These are phyloP conservation scores for Acer saccharum DNA, from an alignment of 345 rosid genomes.

Conservation along the genomic window DNA sequence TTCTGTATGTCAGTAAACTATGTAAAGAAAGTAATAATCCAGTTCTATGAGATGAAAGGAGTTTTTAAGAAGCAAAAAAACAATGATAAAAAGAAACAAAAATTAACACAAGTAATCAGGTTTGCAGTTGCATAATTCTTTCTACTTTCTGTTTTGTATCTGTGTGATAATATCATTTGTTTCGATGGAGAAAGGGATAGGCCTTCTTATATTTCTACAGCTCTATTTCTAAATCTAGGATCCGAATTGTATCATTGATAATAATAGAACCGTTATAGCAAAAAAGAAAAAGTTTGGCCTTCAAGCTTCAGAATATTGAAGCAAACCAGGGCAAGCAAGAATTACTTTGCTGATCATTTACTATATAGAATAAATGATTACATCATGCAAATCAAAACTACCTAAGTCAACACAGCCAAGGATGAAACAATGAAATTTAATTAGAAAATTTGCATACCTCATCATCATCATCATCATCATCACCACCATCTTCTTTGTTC, in stretches of 20 bases:
- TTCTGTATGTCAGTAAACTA: no score
- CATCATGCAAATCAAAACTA: background rate
- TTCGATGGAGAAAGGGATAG: no score
- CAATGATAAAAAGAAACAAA: background rate
- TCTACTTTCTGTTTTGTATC: no score
- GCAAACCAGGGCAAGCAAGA: background rate
- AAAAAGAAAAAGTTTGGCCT: background rate
- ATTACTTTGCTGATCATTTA: background rate
- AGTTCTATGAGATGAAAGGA: background rate
- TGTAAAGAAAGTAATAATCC: background rate
- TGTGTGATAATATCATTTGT: no score
- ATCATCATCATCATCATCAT: conserved; percentile 54
- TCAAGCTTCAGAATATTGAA: conserved; percentile 5
- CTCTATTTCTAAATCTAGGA: no score
- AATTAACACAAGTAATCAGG: background rate
- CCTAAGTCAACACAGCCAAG: background rate
- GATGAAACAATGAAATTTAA: background rate
- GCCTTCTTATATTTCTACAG: no score
- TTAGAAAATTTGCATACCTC: conserved; percentile 39
- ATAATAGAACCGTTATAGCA: no score
- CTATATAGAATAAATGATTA: background rate
- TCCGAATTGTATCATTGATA: no score
- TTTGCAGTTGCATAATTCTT: background rate
- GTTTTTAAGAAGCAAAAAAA: background rate
- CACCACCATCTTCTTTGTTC: conserved; percentile 66